Evolutionary conservation across 2,329 filamentous ascomycete species (phyloP), one percentile per base, ranked within the genome.

Genomic region (Diaporthe sp.): DNA sequence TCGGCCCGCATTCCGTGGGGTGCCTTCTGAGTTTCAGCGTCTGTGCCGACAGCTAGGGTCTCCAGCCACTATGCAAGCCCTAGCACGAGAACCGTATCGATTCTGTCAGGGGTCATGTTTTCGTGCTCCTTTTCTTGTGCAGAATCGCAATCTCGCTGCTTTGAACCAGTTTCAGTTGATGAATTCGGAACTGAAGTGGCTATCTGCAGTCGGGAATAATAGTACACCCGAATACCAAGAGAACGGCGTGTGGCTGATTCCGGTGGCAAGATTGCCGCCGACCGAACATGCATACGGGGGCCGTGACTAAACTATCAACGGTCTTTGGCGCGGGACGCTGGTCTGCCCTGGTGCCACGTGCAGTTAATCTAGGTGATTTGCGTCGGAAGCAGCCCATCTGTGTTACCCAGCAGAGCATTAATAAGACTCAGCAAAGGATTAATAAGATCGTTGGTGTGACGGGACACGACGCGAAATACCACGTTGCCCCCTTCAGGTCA

Each of bases 121-220:
- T 67, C 42, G 42, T 67, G 19, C 61, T 67, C 30, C 42, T 33
- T 67, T 67, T 15, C 33, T 12, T 50, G 12, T 67, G 61, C 45
- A 52, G 61, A 33, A 67, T 3, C 28, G 45, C 42, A 67, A 67
- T 67, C 19, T 67, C 61, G 61, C 40, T 52, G 42, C 5, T 50
- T 45, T 38, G 30, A 19, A 52, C 42, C 61, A n/a, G 6, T 19
- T 8, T 13, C 10, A 7, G 22, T 25, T 25, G 30, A 8, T 12
- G 22, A 52, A 30, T 10, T 19, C 61, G 19, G 40, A 25, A 12
- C 13, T 8, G 30, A 67, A 17, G 45, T 50, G 61, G 3, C 33
- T 25, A 38, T 22, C 19, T 33, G 28, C 42, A 22, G 19, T 28
- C 60, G 42, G 40, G 42, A 15, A 47, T 30, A 66, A 15, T n/a